Conservation (phyloP, 2,329 filamentous ascomycete genomes). For the Basipetospora chlamydospora region DNA sequence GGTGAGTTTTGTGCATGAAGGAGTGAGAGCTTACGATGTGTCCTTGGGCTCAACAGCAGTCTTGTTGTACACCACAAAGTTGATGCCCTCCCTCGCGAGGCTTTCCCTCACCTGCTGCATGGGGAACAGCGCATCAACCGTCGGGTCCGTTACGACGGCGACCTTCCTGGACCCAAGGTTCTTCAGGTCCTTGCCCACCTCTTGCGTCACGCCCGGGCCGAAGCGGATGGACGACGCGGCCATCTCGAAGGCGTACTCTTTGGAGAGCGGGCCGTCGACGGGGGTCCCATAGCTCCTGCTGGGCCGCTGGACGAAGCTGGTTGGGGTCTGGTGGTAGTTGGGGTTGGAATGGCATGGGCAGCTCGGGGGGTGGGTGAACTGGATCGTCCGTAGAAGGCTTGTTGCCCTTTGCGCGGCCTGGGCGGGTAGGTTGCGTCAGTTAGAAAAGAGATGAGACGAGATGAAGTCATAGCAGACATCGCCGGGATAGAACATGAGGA, state of each 20-base stretch:
- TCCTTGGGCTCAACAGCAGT: slow-evolving; percentile 89
- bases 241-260: slow-evolving; percentile 99
- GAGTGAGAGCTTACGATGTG: slow-evolving; percentile 49
- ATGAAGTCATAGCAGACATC: background rate
- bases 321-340: slow-evolving; percentile 53
- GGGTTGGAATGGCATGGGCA: slow-evolving; percentile 93
- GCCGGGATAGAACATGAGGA: background rate
- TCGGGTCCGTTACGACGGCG: slow-evolving; percentile 80
- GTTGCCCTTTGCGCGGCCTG: slow-evolving; percentile 50
- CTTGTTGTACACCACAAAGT: slow-evolving; percentile 67
- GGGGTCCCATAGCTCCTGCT: slow-evolving; percentile 57
- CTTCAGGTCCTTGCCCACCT: slow-evolving; percentile 94
- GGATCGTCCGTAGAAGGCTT: slow-evolving; percentile 73
- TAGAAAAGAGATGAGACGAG: too few relatives aligned
- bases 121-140: slow-evolving; percentile 66
- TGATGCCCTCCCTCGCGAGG: slow-evolving; percentile 61
- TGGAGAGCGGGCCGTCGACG: slow-evolving; percentile 28
- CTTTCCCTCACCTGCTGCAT: slow-evolving; percentile 83
- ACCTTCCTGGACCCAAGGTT: slow-evolving; percentile 82
- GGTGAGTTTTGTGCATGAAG: too few relatives aligned
- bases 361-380: slow-evolving; percentile 72
- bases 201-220: slow-evolving; percentile 80
- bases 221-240: slow-evolving; percentile 90
- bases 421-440: slow-evolving; percentile 2
- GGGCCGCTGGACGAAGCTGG: slow-evolving; percentile 32